A percentile compares a stretch with the other conserved stretches of the same genome.
These are phyloP conservation scores for Erodium texanum DNA, from an alignment of 441 rosid species.

Conservation along the genomic window DNA sequence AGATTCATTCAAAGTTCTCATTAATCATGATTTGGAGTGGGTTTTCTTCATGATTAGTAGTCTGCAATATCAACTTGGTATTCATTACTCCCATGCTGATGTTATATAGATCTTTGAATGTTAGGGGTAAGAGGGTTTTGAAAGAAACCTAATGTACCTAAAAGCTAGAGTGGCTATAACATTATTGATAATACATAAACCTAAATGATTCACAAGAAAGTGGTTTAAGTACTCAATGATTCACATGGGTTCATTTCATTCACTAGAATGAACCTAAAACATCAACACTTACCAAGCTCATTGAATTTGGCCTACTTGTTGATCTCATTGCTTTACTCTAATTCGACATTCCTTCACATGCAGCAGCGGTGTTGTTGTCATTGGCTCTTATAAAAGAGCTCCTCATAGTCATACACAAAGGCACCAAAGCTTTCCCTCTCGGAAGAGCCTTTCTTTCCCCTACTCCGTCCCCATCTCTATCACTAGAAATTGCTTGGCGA, in stretches of 20 bases:
- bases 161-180: neutral
- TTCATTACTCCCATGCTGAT: neutral
- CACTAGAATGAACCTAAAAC: neutral
- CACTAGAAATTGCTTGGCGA: conserved; percentile 23
- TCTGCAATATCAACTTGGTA: too few species aligned
- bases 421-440: neutral
- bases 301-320: neutral
- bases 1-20: neutral
- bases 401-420: neutral
- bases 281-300: neutral
- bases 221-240: neutral
- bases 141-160: neutral
- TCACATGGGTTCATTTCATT: neutral
- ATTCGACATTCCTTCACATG: neutral
- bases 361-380: neutral
- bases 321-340: neutral
- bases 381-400: neutral
- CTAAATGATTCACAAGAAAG: neutral
- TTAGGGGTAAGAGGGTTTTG: neutral
- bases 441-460: too few species aligned
- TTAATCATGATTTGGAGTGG: neutral
- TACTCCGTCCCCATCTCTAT: too few species aligned
- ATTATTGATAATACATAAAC: neutral
- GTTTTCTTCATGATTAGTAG: neutral
- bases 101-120: neutral